A percentile compares a stretch with the other conserved stretches of the same genome.
Evolutionary conservation across 768 basidiomycete genomes (phyloP).

Genomic region (Myochromella boudieri): DNA sequence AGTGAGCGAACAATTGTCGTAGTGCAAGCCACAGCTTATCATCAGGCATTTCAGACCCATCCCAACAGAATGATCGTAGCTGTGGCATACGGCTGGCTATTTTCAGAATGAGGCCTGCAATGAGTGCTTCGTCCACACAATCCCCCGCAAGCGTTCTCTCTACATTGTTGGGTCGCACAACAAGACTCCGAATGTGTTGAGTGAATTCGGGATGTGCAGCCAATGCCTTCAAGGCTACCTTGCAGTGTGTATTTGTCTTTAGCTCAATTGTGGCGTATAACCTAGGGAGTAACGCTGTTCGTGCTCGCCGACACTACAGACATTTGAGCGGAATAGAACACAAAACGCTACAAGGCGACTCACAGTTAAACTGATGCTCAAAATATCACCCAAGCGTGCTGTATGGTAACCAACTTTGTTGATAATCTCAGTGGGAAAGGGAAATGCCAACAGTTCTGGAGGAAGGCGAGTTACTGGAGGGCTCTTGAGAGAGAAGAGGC

Average conservation of each 20-base stretch:
- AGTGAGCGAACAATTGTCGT: constrained; percentile 21
- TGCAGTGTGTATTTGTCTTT: constrained; percentile 32
- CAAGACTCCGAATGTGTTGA: constrained; percentile 26
- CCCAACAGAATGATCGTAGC: constrained; percentile 35
- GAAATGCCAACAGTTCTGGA: constrained; percentile 1
- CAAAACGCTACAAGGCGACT: not conserved
- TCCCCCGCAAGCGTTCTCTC: constrained; percentile 34
- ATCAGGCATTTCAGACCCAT: constrained; percentile 35
- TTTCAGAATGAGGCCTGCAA: constrained; percentile 28
- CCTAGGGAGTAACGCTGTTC: constrained; percentile 24
- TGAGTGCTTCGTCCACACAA: constrained; percentile 27
- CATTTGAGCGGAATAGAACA: not conserved
- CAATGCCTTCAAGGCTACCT: constrained; percentile 44
- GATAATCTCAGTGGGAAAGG: constrained; percentile 24
- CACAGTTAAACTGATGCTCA: constrained; percentile 29
- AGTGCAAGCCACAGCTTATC: constrained; percentile 34
- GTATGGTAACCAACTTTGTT: constrained; percentile 24
- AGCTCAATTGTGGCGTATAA: constrained; percentile 35
- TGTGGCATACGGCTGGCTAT: constrained; percentile 23
- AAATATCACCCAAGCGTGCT: constrained; percentile 23
- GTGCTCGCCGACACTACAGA: constrained; percentile 28
- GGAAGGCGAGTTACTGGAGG: not conserved
- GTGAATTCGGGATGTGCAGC: constrained; percentile 32
- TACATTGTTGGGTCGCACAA: constrained; percentile 31
- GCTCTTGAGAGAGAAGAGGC: constrained; percentile 15